Conservation (phyloP, 805 yeast species). For the Candida ovalis region DNA sequence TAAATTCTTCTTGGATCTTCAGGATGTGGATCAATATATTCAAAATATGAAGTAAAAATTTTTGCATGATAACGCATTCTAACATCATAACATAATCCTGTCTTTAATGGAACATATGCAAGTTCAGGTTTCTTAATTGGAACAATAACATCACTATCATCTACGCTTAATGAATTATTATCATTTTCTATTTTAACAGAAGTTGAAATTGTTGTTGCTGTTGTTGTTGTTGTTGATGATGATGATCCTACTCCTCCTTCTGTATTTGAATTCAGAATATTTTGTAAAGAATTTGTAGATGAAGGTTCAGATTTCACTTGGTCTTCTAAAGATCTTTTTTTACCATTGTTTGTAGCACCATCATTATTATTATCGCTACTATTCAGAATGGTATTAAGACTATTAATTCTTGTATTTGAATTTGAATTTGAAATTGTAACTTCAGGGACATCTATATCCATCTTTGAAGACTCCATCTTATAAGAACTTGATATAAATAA, state of each 20-base stretch:
- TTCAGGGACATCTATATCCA: slow-evolving; percentile 14
- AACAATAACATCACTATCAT: slow-evolving; percentile 35
- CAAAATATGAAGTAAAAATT: slow-evolving; percentile 84
- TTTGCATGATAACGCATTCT: slow-evolving; percentile 97
- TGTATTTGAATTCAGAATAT: not conserved
- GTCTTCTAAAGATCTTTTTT: slow-evolving; percentile 1
- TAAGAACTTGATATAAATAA: no score
- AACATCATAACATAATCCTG: slow-evolving; percentile 94
- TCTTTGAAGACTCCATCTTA: slow-evolving; percentile 18
- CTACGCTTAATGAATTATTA: not conserved
- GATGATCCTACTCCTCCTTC: no score
- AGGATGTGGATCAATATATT: slow-evolving; percentile 97
- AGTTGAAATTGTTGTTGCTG: not conserved
- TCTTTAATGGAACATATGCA: slow-evolving; percentile 71
- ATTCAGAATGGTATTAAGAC: not conserved
- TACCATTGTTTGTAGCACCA: not conserved
- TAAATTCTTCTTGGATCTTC: slow-evolving; percentile 97
- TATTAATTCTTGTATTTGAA: not conserved
- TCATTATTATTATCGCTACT: no score
- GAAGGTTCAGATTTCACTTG: not conserved
- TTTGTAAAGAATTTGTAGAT: not conserved
- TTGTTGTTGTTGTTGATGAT: not conserved
- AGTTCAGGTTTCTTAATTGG: slow-evolving; percentile 64
- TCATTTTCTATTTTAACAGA: not conserved
- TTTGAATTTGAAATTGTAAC: not conserved